Conservation (phyloP, 2,329 filamentous ascomycete genomes). For the Penicillium sp. region DNA sequence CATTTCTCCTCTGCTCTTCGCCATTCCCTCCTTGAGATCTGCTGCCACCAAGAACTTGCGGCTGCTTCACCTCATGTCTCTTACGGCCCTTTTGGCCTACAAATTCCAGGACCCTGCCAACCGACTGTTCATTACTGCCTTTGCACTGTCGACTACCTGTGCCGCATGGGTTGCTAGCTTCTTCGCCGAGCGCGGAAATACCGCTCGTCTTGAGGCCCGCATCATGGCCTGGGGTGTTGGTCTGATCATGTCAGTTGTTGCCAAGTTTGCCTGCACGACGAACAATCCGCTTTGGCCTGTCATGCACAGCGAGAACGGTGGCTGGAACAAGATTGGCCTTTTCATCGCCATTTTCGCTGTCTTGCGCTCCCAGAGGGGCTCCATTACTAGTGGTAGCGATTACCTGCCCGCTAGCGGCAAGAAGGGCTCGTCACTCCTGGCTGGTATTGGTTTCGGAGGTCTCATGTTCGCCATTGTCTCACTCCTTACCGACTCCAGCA, state of each 20-base stretch:
- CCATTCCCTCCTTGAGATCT: slow-evolving; percentile 66
- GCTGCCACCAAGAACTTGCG: slow-evolving; percentile 68
- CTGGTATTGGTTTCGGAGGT: slow-evolving; percentile 76
- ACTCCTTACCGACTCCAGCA: slow-evolving; percentile 92
- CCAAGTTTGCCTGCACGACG: slow-evolving; percentile 90
- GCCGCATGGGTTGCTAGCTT: slow-evolving; percentile 82
- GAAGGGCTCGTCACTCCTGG: slow-evolving; percentile 67
- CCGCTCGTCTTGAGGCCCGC: slow-evolving; percentile 74
- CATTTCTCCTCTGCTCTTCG: slow-evolving; percentile 76
- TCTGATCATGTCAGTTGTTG: slow-evolving; percentile 77
- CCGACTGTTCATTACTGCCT: slow-evolving; percentile 77
- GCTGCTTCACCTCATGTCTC: slow-evolving; percentile 71
- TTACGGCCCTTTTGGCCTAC: slow-evolving; percentile 77
- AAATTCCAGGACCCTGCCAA: slow-evolving; percentile 68
- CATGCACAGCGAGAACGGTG: slow-evolving; percentile 84
- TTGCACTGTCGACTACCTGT: slow-evolving; percentile 76
- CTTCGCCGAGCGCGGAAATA: slow-evolving; percentile 72
- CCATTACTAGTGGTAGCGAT: slow-evolving; percentile 52
- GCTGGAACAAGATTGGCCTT: slow-evolving; percentile 85
- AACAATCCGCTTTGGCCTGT: slow-evolving; percentile 98
- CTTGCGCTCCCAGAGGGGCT: slow-evolving; percentile 69
- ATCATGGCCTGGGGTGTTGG: slow-evolving; percentile 79
- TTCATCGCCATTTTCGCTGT: slow-evolving; percentile 72
- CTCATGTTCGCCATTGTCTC: slow-evolving; percentile 89
- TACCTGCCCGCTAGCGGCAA: slow-evolving; percentile 54